These are phyloP conservation scores for Aspergillus wentii DNA, from an alignment of 495 filamentous ascomycete species.

Conservation along the genomic window DNA sequence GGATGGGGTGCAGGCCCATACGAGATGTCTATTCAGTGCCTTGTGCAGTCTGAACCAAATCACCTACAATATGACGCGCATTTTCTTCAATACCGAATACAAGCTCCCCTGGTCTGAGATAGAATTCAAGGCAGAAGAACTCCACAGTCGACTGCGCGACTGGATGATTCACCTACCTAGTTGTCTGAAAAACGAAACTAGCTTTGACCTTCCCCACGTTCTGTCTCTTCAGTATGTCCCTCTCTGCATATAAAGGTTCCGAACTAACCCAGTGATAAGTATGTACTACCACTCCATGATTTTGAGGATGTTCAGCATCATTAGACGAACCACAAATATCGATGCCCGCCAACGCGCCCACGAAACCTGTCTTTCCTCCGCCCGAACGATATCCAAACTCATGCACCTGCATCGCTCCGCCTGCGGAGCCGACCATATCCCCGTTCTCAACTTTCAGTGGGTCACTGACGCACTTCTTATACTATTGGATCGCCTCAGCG, in stretches of 20 bases:
- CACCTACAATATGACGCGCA: constrained; percentile 16
- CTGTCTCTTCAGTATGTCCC: constrained; percentile 28
- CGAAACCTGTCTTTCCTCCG: constrained; percentile 9
- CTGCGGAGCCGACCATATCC: constrained; percentile 24
- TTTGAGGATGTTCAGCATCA: constrained; percentile 14
- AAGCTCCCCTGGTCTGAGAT: constrained; percentile 8
- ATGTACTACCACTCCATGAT: constrained; percentile 27
- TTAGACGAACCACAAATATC: constrained; percentile 1
- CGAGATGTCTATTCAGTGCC: constrained; percentile 19
- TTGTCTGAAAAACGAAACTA: constrained; percentile 11
- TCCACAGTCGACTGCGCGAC: constrained; percentile 13
- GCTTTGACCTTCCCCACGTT: constrained; percentile 21
- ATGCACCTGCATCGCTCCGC: constrained; percentile 16
- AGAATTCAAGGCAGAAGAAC: constrained; percentile 6
- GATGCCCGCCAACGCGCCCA: not conserved
- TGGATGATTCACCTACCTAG: constrained; percentile 20
- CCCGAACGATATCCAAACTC: constrained; percentile 16
- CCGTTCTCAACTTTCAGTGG: constrained; percentile 20
- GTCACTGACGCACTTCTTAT: constrained; percentile 25
- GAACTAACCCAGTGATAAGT: constrained; percentile 7
- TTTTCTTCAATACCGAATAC: constrained; percentile 13
- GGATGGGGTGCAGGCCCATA: constrained; percentile 15
- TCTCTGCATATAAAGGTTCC: not conserved
- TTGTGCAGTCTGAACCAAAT: constrained; percentile 18
- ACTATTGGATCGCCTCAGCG: constrained; percentile 21